phyloP scores from a whole-genome alignment of 371 early-diverging fungal genomes.

The Zopfochytrium polystomum region DNA sequence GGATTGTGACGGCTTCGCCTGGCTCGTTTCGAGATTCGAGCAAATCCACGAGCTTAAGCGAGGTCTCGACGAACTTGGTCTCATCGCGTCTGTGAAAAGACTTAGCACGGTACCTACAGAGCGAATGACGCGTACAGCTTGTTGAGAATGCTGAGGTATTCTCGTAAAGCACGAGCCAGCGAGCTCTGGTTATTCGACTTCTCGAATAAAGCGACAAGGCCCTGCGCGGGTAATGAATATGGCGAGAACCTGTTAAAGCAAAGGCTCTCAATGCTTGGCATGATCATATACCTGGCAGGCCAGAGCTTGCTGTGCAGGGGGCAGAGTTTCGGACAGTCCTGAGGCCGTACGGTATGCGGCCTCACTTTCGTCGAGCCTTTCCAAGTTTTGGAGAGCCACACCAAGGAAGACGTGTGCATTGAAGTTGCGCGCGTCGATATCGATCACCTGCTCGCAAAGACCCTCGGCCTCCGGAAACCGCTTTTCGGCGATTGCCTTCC shows the following conservation, averaged over 20 bases:
- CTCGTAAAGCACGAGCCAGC: constrained; percentile 1
- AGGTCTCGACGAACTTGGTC: constrained; percentile 1
- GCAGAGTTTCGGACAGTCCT: neutral
- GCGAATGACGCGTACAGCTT: neutral
- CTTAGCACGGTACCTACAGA: neutral
- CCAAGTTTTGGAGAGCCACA: neutral
- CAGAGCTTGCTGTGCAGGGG: neutral
- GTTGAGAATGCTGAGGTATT: neutral
- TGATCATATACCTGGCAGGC: neutral
- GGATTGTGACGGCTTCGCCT: neutral
- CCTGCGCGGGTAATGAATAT: too few species aligned
- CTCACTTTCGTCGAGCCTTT: neutral
- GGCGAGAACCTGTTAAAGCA: too few species aligned
- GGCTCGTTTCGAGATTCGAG: constrained; percentile 8
- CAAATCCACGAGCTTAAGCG: neutral
- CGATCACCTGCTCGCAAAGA: neutral
- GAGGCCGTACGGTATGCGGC: neutral
- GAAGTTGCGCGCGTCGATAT: neutral
- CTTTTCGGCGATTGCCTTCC: neutral
- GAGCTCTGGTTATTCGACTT: neutral
- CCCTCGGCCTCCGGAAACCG: neutral
- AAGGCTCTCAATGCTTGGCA: too few species aligned
- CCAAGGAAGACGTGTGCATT: neutral
- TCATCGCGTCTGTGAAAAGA: constrained; percentile 2
- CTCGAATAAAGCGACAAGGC: constrained; percentile 16